Percentiles rank a stretch among this genome's conserved stretches.
Evolutionary conservation across 2,329 filamentous ascomycete species (phyloP).

Genomic region (Ilyonectria sp.): DNA sequence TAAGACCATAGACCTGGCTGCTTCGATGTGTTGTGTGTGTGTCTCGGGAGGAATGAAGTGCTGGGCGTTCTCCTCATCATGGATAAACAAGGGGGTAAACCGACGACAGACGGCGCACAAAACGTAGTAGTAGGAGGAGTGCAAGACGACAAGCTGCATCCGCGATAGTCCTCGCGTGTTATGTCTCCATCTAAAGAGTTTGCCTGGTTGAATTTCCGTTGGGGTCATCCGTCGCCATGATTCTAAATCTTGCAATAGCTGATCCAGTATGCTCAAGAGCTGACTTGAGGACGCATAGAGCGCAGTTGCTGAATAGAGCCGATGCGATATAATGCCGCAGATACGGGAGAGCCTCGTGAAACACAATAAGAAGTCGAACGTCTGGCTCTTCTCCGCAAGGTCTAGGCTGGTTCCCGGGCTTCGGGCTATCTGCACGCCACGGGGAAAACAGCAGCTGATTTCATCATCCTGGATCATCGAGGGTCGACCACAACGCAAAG

Average conservation of each 20-base stretch:
- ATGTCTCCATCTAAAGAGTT: not conserved
- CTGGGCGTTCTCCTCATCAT: not conserved
- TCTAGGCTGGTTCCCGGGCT: too few species aligned
- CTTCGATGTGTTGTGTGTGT: not conserved
- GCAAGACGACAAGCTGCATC: not conserved
- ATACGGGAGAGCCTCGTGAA: constrained; percentile 7
- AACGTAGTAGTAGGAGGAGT: constrained; percentile 12
- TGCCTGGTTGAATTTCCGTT: not conserved
- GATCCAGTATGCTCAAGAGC: not conserved
- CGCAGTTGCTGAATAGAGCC: constrained; percentile 6
- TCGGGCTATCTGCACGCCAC: not conserved
- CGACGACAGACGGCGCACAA: constrained; percentile 10
- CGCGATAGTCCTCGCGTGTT: not conserved
- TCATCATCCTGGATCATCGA: constrained; percentile 1
- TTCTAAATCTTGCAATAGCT: not conserved
- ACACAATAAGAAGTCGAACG: not conserved
- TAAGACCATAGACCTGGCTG: constrained; percentile 14
- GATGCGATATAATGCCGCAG: not conserved
- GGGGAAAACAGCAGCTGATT: constrained; percentile 10
- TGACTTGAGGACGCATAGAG: not conserved
- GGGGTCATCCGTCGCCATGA: not conserved
- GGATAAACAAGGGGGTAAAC: constrained; percentile 8
- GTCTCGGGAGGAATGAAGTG: not conserved
- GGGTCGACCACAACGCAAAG: constrained; percentile 16
- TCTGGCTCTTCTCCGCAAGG: rapidly evolving